phyloP scores from a whole-genome alignment of 345 rosid species.

The Brassica nigra region DNA sequence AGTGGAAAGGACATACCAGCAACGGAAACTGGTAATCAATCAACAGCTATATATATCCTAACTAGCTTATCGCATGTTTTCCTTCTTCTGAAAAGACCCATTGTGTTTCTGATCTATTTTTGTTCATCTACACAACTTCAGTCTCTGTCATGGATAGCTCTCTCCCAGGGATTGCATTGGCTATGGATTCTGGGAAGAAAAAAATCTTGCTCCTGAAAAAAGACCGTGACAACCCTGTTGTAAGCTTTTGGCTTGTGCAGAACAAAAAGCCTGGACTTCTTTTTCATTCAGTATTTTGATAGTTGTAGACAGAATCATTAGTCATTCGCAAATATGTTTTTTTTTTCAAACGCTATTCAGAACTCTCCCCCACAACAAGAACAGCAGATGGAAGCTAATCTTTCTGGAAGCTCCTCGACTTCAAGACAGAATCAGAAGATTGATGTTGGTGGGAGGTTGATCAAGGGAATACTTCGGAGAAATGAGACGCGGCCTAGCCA shows the following conservation, averaged over 20 bases:
- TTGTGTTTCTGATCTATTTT: not conserved
- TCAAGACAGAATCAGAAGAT: constrained; percentile 48
- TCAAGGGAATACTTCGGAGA: constrained; percentile 53
- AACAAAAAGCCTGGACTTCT: not conserved
- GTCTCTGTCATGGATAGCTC: constrained; percentile 44
- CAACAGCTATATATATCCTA: not conserved
- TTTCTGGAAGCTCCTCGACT: constrained; percentile 39
- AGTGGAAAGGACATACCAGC: constrained; percentile 43
- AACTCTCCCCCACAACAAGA: constrained; percentile 38
- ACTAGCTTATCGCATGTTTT: not conserved
- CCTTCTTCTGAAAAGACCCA: not conserved
- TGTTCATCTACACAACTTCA: constrained; percentile 31
- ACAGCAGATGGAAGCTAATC: constrained; percentile 40
- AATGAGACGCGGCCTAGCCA: constrained; percentile 43
- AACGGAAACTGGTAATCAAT: constrained; percentile 42
- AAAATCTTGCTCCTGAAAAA: constrained; percentile 56
- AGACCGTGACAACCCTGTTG: constrained; percentile 49
- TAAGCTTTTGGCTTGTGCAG: constrained; percentile 41
- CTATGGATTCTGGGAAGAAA: constrained; percentile 62
- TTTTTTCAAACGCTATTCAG: constrained; percentile 35
- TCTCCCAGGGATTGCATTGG: constrained; percentile 52
- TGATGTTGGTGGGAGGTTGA: constrained; percentile 55
- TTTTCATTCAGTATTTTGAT: not conserved
- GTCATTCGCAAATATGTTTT: not conserved
- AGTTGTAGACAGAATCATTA: not conserved